These are phyloP conservation scores for Pythium coloratum DNA, from an alignment of 352 stramenopile genomes.

Conservation along the genomic window DNA sequence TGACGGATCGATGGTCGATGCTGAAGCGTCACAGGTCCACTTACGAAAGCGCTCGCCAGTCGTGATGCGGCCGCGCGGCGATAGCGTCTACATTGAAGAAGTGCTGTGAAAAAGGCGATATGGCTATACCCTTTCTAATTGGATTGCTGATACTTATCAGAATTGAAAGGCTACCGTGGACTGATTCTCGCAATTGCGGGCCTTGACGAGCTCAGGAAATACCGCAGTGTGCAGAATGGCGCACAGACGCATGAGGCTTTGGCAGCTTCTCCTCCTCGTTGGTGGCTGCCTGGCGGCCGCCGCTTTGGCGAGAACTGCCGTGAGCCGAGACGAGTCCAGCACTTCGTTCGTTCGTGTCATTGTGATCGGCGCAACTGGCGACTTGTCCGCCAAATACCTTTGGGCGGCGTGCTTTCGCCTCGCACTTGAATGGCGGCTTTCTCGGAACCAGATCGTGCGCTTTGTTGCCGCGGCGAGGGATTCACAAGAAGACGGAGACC, in stretches of 20 bases:
- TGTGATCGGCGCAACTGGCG: slow-evolving; percentile 68
- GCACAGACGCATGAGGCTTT: not conserved
- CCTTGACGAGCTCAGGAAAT: not conserved
- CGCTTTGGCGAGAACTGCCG: not conserved
- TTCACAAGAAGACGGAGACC: slow-evolving; percentile 24
- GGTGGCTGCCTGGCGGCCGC: not conserved
- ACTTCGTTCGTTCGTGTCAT: slow-evolving; percentile 40
- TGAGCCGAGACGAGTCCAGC: not conserved
- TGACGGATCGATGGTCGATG: not conserved
- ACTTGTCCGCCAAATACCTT: slow-evolving; percentile 84
- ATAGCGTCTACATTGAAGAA: slow-evolving; percentile 51
- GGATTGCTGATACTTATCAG: not conserved
- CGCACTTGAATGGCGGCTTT: slow-evolving; percentile 31
- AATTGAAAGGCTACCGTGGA: not conserved
- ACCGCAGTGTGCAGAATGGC: not conserved
- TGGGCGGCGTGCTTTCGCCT: slow-evolving; percentile 75
- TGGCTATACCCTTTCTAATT: slow-evolving; percentile 1
- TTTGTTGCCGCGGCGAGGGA: slow-evolving; percentile 53
- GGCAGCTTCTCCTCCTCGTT: not conserved
- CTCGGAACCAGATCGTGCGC: slow-evolving; percentile 18
- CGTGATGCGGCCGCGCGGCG: slow-evolving; percentile 31
- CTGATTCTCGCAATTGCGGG: not conserved
- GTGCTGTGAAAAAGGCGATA: slow-evolving; percentile 30
- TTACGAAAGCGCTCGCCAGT: slow-evolving; percentile 25
- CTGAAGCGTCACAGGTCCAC: slow-evolving; percentile 6